A percentile compares a stretch with the other conserved stretches of the same genome.
These are phyloP conservation scores for Aspergillus quadrilineatus DNA, from an alignment of 2,329 filamentous ascomycete genomes.

Conservation along the genomic window DNA sequence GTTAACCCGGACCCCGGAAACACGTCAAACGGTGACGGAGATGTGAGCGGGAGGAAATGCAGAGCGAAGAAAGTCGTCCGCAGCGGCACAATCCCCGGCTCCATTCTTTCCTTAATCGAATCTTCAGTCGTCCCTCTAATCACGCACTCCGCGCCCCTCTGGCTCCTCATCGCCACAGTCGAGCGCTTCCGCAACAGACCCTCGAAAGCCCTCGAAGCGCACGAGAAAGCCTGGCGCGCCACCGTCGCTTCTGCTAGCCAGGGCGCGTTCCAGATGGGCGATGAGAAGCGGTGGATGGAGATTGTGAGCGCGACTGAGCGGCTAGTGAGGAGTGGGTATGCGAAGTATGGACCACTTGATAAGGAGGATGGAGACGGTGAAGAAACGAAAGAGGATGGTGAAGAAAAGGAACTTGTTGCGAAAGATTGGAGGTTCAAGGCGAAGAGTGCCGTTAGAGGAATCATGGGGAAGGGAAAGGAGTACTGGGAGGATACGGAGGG, in stretches of 20 bases:
- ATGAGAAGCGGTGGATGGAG: slow-evolving; percentile 65
- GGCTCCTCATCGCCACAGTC: slow-evolving; percentile 70
- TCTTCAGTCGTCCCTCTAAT: slow-evolving; percentile 76
- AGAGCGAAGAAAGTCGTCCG: slow-evolving; percentile 34
- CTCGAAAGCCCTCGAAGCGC: slow-evolving; percentile 70
- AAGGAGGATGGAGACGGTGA: slow-evolving; percentile 49
- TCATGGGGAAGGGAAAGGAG: slow-evolving; percentile 78
- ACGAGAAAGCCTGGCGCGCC: slow-evolving; percentile 87
- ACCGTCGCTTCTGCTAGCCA: slow-evolving; percentile 50
- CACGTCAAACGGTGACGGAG: not conserved
- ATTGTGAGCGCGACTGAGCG: slow-evolving; percentile 78
- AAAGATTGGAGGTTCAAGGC: slow-evolving; percentile 87
- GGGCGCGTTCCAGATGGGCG: slow-evolving; percentile 52
- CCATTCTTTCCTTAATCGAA: slow-evolving; percentile 70
- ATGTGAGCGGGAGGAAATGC: not conserved
- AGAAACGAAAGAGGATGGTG: slow-evolving; percentile 14
- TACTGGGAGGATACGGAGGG: slow-evolving; percentile 70
- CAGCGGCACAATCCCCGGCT: slow-evolving; percentile 53
- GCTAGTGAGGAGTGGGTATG: slow-evolving; percentile 72
- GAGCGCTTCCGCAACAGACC: slow-evolving; percentile 72
- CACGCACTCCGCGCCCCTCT: slow-evolving; percentile 73
- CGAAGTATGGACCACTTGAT: slow-evolving; percentile 68
- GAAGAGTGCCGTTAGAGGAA: slow-evolving; percentile 75
- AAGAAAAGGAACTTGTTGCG: slow-evolving; percentile 63
- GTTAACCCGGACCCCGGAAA: slow-evolving; percentile 33